Evolutionary conservation across 129 eudicot species (phyloP), one percentile per base, ranked within the genome.

Genomic region (Arctium lappa): DNA sequence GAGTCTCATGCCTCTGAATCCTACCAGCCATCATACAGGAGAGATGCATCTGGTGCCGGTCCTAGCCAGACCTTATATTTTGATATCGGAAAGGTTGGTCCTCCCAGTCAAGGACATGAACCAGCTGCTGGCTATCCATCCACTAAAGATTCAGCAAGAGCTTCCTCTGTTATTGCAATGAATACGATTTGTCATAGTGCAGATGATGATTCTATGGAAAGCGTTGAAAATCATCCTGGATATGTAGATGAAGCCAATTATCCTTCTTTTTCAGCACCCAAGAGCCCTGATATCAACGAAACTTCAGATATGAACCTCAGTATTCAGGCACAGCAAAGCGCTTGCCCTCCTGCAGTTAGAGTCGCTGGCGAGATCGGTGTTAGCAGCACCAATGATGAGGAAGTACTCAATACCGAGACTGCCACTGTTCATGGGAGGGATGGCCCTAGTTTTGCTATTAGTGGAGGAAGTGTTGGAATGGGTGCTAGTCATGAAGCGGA

Each of bases 401-500:
- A 95, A 88, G 97, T 95, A 27, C 82, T 92, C 74, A 95, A 92
- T 70, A 81, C 90, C 1, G 92, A 92, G 37, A 87, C 94, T 50
- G 83, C 81, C 16, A 91, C 90, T 68, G 89, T 77, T 48, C 89
- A 87, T n/a, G 92, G 89, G 69, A 88, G 90, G 73, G 93, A 95
- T 81, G 93, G 93, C 16, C 91, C 89, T 50, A 87, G 99, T 75
- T 85, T 93, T 86, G 97, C 94, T 11, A 79, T 88, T 69, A 92
- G 98, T 85, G 97, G 97, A 11, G 97, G 97, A 80, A 95, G 97
- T 88, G 93, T 92, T 42, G 97, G 97, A 63, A 92, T 91, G 94
- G 97, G 97, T 82, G 97, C 91, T 36, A 92, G 98, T 83, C 97
- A 95, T 87, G 98, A 95, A 89, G 98, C 97, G 77, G 98, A 95